Base-by-base conservation (phyloP, 176 grass and related monocot genomes). In the Elaeis guineensis region DNA sequence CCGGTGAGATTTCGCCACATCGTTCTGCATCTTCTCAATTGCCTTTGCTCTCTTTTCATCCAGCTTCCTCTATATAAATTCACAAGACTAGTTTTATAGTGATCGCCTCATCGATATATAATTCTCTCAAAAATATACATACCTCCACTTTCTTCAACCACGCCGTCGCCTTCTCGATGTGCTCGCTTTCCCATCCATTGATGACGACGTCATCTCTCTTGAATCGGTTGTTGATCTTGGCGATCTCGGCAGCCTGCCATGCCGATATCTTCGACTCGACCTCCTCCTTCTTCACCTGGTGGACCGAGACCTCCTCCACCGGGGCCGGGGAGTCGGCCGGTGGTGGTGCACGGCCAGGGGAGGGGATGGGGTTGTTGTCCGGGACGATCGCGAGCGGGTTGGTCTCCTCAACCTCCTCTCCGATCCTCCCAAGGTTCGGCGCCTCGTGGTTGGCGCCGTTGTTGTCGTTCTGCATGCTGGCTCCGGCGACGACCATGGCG, bases 1-100 rank as follows among this genome's bases (percentile, higher is more conserved):
- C 17, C 70, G 77, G 50, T 52, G 77, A 35, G 81, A 77, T 21
- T 39, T 67, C 50, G 77, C 86, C 25, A 72, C 25, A 30, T 79
- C 82, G 50, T 89, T 89, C 52, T 78, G 77, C 21, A 82, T 75
- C 77, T 89, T 89, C 73, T 89, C 81, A 19, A 77, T 71, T 65
- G 81, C 86, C 70, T 78, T 89, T 0, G 81, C 86, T 12, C 81
- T 35, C 81, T 89, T 60, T 65, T 85, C 81, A 11, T 89, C 78
- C 48, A 85, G n/a, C 61, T 81, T 89, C 69, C 86, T 78, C 86
- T 85, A 69, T 0, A 7, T 22, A 16, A 24, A 22, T 39, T 39
- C 0, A 11, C 9, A 35, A 35, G 30, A 35, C 6, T 35, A 29
- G n/a, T n/a, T 8, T 7, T 8, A 35, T 35, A 35, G 8, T 3